These are phyloP conservation scores for Candida sithepensis DNA, from an alignment of 805 yeast genomes.

Conservation along the genomic window DNA sequence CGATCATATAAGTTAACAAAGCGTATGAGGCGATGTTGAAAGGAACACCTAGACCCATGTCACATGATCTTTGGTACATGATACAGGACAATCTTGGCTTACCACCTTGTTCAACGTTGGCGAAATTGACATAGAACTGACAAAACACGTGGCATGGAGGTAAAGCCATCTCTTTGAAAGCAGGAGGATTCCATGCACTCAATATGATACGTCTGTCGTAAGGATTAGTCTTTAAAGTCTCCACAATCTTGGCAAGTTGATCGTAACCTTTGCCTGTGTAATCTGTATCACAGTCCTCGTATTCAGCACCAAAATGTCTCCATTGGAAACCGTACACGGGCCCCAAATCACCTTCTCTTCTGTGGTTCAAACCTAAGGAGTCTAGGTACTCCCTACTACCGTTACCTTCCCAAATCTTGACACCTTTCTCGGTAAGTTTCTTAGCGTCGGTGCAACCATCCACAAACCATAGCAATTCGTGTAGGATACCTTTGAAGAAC, in stretches of 20 bases:
- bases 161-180: constrained; percentile 87
- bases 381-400: constrained; percentile 92
- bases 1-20: constrained; percentile 87
- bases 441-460: constrained; percentile 88
- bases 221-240: constrained; percentile 81
- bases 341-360: constrained; percentile 93
- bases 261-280: constrained; percentile 88
- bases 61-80: constrained; percentile 96
- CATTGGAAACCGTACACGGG: constrained; percentile 99
- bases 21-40: constrained; percentile 98
- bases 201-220: constrained; percentile 90
- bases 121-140: constrained; percentile 90
- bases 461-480: constrained; percentile 91
- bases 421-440: constrained; percentile 72
- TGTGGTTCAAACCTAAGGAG: constrained; percentile 68
- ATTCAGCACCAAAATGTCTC: constrained; percentile 98
- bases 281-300: constrained; percentile 80
- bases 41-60: constrained; percentile 99
- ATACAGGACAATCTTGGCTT: constrained; percentile 79
- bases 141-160: constrained; percentile 98
- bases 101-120: constrained; percentile 34
- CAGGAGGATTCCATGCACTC: constrained; percentile 99
- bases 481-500: constrained; percentile 81
- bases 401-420: constrained; percentile 99
- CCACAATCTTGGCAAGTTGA: constrained; percentile 76